A percentile compares a stretch with the other conserved stretches of the same genome.
Conservation (phyloP, 2,329 filamentous ascomycete species). For the Apiospora malaysiana region DNA sequence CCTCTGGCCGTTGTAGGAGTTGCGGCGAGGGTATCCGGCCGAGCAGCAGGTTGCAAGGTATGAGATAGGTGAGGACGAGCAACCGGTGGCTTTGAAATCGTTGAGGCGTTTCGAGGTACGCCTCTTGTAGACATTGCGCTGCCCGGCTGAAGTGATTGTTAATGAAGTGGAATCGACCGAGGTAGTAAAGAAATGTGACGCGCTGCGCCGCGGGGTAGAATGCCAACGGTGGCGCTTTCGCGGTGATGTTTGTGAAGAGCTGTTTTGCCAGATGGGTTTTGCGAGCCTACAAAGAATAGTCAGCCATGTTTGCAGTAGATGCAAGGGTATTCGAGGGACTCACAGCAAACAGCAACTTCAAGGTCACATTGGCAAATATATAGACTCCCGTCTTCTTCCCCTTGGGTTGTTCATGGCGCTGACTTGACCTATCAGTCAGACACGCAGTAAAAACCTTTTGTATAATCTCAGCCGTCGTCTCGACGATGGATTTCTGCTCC, state of each 20-base stretch:
- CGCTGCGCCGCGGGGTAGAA: conserved; percentile 86
- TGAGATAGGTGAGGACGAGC: conserved; percentile 82
- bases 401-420: conserved; percentile 71
- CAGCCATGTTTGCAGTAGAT: conserved; percentile 5
- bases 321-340: conserved; percentile 30
- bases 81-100: conserved; percentile 74
- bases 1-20: conserved; percentile 75
- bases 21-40: conserved; percentile 77
- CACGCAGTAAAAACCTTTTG: conserved; percentile 92
- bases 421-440: conserved; percentile 77
- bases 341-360: conserved; percentile 86
- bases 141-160: conserved; percentile 84
- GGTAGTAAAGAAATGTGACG: conserved; percentile 93
- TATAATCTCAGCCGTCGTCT: conserved; percentile 86
- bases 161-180: conserved; percentile 87
- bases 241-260: conserved; percentile 87
- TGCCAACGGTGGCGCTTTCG: conserved; percentile 79
- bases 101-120: conserved; percentile 73
- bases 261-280: conserved; percentile 85
- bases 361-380: conserved; percentile 86
- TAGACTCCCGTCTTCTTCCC: conserved; percentile 90
- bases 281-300: conserved; percentile 60
- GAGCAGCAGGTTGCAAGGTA: conserved; percentile 81
- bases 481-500: conserved; percentile 79
- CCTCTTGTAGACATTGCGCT: conserved; percentile 74